Evolutionary conservation across 1,139 yeast genomes (phyloP), one percentile per base, ranked within the genome.

Genomic region (Maudiozyma humilis): DNA sequence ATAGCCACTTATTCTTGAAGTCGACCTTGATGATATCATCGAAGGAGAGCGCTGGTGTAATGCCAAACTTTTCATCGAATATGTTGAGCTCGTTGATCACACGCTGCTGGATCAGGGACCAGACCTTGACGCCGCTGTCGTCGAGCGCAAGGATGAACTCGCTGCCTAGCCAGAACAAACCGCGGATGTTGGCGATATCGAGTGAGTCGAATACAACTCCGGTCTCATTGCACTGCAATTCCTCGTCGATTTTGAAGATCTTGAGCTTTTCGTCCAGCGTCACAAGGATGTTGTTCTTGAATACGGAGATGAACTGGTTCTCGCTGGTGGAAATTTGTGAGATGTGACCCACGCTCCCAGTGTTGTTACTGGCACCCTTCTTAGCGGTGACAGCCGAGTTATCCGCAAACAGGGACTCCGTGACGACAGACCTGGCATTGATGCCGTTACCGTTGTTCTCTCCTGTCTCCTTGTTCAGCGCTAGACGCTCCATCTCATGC

Each of bases 1-100:
- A 45, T 17, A 58, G 44, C 56, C 59, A 54, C 37, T 52, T 55
- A 42, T 56, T 59, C 38, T 54, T 57, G 43, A 54, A 59, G 36
- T 55, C 59, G 17, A 56, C 47, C n/a, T 46, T 44, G 5, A 35
- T 45, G 7, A 57, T 48, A 18, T 51, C 50, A 13, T 53, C 39
- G 33, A 46, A 49, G 5, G 31, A 4, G 5, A 36, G 15, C 27
- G 32, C 25, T 10, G 36, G 20, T 16, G 16, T 10, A 13, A 14
- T n/a, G 2, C 36, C 42, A 12, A 42, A 44, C 16, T 44, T 46
- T 19, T 38, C 44, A 7, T n/a, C 17, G 40, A 54, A 54, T 6
- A 53, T 42, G 23, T 48, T 46, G 30, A 51, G 41, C 15, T 47
- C 39, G 25, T 45, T 39, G 6, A 51, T 31, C 3, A 57, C 50